Percentiles rank a stretch among this genome's conserved stretches.
Evolutionary conservation across 2,329 filamentous ascomycete species (phyloP).

Genomic region (Piedraia hortae): DNA sequence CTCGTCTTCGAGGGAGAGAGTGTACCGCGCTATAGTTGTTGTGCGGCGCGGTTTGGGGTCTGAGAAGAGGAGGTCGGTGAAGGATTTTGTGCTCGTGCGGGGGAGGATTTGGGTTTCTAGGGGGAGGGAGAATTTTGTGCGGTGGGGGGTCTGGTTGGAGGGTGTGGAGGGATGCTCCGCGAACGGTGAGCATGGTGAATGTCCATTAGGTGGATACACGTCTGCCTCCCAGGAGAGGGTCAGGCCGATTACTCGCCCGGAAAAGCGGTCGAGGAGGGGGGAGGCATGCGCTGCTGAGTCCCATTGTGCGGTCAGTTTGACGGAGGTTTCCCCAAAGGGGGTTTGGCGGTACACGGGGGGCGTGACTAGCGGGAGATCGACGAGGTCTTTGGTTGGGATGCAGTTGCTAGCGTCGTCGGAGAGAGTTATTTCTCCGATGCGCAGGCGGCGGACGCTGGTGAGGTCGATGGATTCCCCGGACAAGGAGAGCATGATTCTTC

Average conservation of each 20-base stretch:
- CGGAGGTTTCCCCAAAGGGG: constrained; percentile 65
- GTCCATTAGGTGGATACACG: constrained; percentile 53
- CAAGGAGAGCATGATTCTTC: constrained; percentile 65
- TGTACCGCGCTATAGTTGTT: constrained; percentile 81
- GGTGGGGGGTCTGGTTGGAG: constrained; percentile 56
- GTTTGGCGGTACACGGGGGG: constrained; percentile 61
- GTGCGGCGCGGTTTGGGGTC: constrained; percentile 75
- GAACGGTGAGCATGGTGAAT: no score
- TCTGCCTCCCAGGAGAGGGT: constrained; percentile 70
- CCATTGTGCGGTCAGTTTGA: constrained; percentile 80
- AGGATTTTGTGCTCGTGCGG: constrained; percentile 63
- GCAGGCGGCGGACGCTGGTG: constrained; percentile 55
- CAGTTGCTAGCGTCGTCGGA: constrained; percentile 56
- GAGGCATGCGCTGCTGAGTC: constrained; percentile 84
- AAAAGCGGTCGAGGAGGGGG: constrained; percentile 74
- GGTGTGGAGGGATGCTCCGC: constrained; percentile 58
- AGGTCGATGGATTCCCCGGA: constrained; percentile 68
- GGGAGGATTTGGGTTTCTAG: constrained; percentile 59
- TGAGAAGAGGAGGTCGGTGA: constrained; percentile 62
- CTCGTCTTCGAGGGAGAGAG: constrained; percentile 84
- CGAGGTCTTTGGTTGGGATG: constrained; percentile 42
- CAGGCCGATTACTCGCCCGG: constrained; percentile 56
- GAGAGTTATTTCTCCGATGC: constrained; percentile 56
- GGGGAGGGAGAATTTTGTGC: constrained; percentile 67
- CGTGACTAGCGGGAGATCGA: constrained; percentile 48